A percentile compares a stretch with the other conserved stretches of the same genome.
These are phyloP conservation scores for Quercus ilex DNA, from an alignment of 306 rosid species.

Conservation along the genomic window DNA sequence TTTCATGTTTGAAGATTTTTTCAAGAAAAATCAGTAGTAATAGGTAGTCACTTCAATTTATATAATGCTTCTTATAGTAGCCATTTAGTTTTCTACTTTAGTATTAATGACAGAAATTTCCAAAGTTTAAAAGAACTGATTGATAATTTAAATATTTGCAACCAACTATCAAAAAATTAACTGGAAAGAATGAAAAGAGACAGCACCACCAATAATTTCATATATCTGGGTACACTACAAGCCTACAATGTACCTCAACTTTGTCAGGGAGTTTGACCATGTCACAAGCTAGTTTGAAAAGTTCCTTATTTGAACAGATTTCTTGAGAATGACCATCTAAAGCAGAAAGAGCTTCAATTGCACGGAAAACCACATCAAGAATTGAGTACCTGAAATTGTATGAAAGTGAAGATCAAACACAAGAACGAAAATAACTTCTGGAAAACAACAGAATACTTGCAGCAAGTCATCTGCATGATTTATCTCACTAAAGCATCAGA, in stretches of 20 bases:
- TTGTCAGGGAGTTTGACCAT: slow-evolving; percentile 75
- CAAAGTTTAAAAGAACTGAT: neutral
- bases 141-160: neutral
- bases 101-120: neutral
- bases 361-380: slow-evolving; percentile 71
- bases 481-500: neutral
- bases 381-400: slow-evolving; percentile 60
- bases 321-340: slow-evolving; percentile 70
- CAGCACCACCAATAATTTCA: neutral
- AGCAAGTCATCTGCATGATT: neutral
- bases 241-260: slow-evolving; percentile 66
- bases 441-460: neutral
- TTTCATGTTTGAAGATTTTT: neutral
- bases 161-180: slow-evolving; percentile 1
- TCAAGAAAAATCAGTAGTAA: neutral
- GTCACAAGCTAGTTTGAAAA: slow-evolving; percentile 50
- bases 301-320: slow-evolving; percentile 67
- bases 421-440: neutral
- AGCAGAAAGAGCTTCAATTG: slow-evolving; percentile 75
- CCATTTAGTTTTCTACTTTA: neutral
- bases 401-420: slow-evolving; percentile 5
- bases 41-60: neutral
- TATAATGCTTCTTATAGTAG: neutral
- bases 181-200: slow-evolving; percentile 5
- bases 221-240: neutral